Conservation (phyloP, 2,329 filamentous ascomycete species). For the Penicillium griseofulvum region DNA sequence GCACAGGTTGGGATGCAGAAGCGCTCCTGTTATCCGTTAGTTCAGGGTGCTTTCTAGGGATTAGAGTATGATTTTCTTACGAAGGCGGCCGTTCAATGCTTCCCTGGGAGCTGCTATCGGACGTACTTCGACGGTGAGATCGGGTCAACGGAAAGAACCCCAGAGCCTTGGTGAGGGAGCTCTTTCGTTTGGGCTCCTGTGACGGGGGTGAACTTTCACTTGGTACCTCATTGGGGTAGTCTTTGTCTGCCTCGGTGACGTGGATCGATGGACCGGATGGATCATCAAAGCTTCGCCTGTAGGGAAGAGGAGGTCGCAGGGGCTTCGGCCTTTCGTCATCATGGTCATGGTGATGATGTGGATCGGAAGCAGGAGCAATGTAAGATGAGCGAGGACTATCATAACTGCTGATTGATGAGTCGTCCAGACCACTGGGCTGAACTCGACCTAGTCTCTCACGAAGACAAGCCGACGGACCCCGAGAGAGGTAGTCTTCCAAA, state of each 20-base stretch:
- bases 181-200: conserved; percentile 1
- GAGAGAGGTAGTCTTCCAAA: conserved; percentile 51
- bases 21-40: conserved; percentile 5
- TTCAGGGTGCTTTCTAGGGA: not conserved
- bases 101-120: conserved; percentile 17
- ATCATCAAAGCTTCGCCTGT: conserved; percentile 26
- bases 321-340: conserved; percentile 7
- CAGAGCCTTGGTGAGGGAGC: conserved; percentile 12
- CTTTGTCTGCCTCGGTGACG: conserved; percentile 25
- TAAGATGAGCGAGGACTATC: conserved; percentile 28
- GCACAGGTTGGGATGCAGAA: conserved; percentile 18
- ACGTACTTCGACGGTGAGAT: conserved; percentile 12
- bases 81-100: conserved; percentile 18
- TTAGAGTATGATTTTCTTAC: conserved; percentile 5
- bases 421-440: conserved; percentile 25
- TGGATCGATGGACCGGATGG: conserved; percentile 25
- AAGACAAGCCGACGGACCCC: conserved; percentile 57
- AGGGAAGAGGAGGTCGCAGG: conserved; percentile 20
- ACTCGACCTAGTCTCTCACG: conserved; percentile 49
- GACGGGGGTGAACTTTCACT: conserved; percentile 19
- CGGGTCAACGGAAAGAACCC: conserved; percentile 6
- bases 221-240: conserved; percentile 16
- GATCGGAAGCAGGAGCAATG: conserved; percentile 9
- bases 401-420: conserved; percentile 33
- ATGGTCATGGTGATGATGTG: not conserved